Evolutionary conservation across 2,329 filamentous ascomycete species (phyloP).

Genomic region (Neurospora crassa): DNA sequence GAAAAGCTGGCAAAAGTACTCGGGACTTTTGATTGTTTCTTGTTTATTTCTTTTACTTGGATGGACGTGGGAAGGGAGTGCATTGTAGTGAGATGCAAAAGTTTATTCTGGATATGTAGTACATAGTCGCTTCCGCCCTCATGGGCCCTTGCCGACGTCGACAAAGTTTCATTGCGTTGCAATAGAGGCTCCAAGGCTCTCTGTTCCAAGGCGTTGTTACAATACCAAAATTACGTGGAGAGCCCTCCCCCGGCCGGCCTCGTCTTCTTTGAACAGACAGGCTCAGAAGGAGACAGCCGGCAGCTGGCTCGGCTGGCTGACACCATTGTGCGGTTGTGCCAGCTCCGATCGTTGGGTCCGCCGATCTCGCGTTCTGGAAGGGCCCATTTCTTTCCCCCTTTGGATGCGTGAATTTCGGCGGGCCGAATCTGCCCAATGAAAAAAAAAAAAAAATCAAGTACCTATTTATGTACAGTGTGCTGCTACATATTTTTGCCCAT

Average conservation of each 20-base stretch:
- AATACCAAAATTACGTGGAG: background rate
- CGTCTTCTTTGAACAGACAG: background rate
- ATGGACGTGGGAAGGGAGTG: too few relatives aligned
- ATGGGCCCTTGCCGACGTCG: background rate
- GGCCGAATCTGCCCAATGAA: background rate
- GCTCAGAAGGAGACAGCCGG: background rate
- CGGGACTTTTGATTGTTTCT: too few relatives aligned
- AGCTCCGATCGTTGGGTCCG: background rate
- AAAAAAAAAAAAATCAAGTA: too few relatives aligned
- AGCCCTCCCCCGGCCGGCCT: background rate
- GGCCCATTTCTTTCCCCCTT: slow-evolving; percentile 9
- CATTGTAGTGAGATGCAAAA: too few relatives aligned
- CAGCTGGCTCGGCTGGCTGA: background rate
- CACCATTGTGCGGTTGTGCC: background rate
- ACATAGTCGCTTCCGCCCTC: background rate
- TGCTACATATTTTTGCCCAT: background rate
- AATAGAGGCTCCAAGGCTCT: background rate
- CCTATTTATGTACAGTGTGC: too few relatives aligned
- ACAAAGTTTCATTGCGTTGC: background rate
- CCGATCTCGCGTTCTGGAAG: slow-evolving; percentile 14
- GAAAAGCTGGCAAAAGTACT: too few relatives aligned
- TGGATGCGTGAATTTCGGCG: background rate
- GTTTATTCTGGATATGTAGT: too few relatives aligned
- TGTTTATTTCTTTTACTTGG: too few relatives aligned
- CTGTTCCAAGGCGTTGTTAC: background rate